Percentiles rank a stretch among this genome's conserved stretches.
These are phyloP conservation scores for Echria macrotheca DNA, from an alignment of 495 filamentous ascomycete genomes.

Conservation along the genomic window DNA sequence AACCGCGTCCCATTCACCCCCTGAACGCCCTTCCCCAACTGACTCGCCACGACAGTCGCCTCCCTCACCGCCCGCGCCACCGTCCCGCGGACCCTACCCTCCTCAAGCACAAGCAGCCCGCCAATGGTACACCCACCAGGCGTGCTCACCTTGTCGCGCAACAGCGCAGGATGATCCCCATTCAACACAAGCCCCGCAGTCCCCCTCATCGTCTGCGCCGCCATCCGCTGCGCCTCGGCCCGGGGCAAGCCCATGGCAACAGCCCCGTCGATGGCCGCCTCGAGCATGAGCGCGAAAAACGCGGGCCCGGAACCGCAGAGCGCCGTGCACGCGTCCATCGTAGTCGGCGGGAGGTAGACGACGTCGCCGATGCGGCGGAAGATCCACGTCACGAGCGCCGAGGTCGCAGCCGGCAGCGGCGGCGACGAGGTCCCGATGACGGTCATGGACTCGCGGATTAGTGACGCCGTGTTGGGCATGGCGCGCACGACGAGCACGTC, in stretches of 20 bases:
- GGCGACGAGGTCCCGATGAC: slow-evolving; percentile 61
- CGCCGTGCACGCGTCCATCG: slow-evolving; percentile 71
- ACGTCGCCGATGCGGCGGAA: slow-evolving; percentile 67
- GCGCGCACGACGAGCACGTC: slow-evolving; percentile 55
- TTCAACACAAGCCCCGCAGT: slow-evolving; percentile 62
- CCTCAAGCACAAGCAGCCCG: slow-evolving; percentile 69
- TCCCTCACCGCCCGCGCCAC: slow-evolving; percentile 70
- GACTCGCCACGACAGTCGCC: slow-evolving; percentile 68
- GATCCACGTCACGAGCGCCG: slow-evolving; percentile 66
- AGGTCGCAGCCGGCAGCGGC: slow-evolving; percentile 46
- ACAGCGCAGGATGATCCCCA: slow-evolving; percentile 70
- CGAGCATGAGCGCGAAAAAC: slow-evolving; percentile 72
- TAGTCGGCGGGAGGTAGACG: slow-evolving; percentile 54
- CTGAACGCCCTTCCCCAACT: slow-evolving; percentile 57
- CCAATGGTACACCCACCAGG: slow-evolving; percentile 79
- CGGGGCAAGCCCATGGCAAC: slow-evolving; percentile 77
- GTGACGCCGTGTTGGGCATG: slow-evolving; percentile 71
- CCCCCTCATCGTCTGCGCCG: slow-evolving; percentile 73
- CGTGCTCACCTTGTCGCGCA: slow-evolving; percentile 73
- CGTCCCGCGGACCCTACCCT: slow-evolving; percentile 63
- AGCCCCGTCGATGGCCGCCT: slow-evolving; percentile 70
- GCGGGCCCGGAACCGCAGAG: slow-evolving; percentile 76
- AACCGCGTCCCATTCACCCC: slow-evolving; percentile 38
- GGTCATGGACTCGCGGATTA: slow-evolving; percentile 75
- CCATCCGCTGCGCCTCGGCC: slow-evolving; percentile 72